Evolutionary conservation across 140 eudicot genomes (phyloP), one percentile per base, ranked within the genome.

Genomic region (Cichorium intybus): DNA sequence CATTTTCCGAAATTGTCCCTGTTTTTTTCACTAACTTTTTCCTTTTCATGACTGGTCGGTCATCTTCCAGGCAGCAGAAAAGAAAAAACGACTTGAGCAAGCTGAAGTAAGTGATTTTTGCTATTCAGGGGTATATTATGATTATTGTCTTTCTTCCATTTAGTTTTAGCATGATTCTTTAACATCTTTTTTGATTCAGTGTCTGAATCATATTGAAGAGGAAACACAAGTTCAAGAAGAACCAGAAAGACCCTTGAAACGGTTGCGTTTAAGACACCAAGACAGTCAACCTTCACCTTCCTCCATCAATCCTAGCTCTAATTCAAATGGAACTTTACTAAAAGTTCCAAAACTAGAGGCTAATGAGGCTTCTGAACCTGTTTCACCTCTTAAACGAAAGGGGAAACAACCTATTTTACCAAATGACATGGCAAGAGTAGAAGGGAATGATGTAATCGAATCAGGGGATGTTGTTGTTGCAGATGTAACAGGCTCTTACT

Each of bases 231-330:
- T 35, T 15, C 73, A 64, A 66, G 87, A 83, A 50, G 95, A 85
- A 62, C 71, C 78, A 7, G 95, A 81, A 75, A 66, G 80, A 14
- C 99, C 97, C 21, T 73, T 93, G 20, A 93, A 84, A 75, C 82
- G 96, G 64, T 62, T 69, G 69, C 82, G 95, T 6, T 56, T 33
- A 35, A 78, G 82, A 62, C 68, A 79, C 54, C 85, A 60, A 72
- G 85, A 80, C 46, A 75, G 59, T 70, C 80, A 75, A 60, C 64
- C 79, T 61, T 81, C 85, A 58, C 46, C 82, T 33, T 80, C 83
- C 3, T 21, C 58, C 57, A 69, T 67, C 10, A 63, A 24, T 35
- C 73, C 78, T 18, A 57, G 55, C 72, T 17, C 75, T 16, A 51
- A 27, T 58, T 57, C 63, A 35, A 41, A 29, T 22, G 75, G 50